phyloP scores from a whole-genome alignment of 768 basidiomycete species.

The Xerocomus brunneocitrinus region DNA sequence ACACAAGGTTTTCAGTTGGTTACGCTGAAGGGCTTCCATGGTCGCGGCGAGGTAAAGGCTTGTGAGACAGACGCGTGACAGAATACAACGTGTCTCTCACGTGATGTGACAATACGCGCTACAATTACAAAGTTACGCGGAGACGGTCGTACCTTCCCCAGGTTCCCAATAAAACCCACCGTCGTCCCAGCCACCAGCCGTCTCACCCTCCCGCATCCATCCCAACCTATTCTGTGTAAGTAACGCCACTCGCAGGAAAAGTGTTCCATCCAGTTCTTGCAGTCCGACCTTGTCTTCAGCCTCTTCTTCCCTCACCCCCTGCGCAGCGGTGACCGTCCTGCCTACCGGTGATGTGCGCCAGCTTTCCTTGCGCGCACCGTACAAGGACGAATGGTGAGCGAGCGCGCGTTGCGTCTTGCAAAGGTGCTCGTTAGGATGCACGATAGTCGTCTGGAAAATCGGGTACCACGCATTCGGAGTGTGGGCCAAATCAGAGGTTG shows the following conservation, averaged over 20 bases:
- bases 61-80: not conserved
- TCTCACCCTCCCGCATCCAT: slow-evolving; percentile 39
- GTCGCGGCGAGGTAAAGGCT: not conserved
- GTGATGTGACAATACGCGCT: slow-evolving; percentile 6
- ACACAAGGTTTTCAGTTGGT: slow-evolving; percentile 18
- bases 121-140: not conserved
- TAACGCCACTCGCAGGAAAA: slow-evolving; percentile 56
- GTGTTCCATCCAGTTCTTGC: slow-evolving; percentile 48
- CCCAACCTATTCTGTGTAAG: slow-evolving; percentile 42
- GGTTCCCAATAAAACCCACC: slow-evolving; percentile 16
- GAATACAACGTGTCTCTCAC: not conserved
- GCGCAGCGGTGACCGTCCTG: slow-evolving; percentile 10
- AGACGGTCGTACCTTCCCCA: not conserved
- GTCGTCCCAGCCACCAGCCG: slow-evolving; percentile 18
- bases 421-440: slow-evolving; percentile 55
- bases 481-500: slow-evolving; percentile 31
- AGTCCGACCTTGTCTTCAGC: slow-evolving; percentile 23
- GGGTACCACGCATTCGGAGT: slow-evolving; percentile 56
- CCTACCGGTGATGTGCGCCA: slow-evolving; percentile 15
- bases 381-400: slow-evolving; percentile 40
- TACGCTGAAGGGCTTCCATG: slow-evolving; percentile 19
- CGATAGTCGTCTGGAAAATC: slow-evolving; percentile 47
- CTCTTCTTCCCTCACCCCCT: slow-evolving; percentile 20
- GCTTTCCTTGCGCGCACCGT: slow-evolving; percentile 35
- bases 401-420: slow-evolving; percentile 47